Conservation (phyloP, 257 asterid species). For the Ballota nigra region DNA sequence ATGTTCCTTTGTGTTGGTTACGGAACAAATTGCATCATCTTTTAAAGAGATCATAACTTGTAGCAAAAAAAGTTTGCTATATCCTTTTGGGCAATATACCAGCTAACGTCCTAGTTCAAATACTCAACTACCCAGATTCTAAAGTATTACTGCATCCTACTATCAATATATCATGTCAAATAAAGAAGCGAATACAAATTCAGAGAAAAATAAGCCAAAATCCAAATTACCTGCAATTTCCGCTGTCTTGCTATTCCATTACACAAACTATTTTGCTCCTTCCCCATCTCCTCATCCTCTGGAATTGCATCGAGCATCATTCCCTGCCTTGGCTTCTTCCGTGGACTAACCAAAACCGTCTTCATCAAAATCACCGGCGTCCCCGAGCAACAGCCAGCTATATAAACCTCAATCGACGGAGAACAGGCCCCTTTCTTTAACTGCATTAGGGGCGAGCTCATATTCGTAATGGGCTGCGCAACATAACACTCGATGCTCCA, state of each 20-base stretch:
- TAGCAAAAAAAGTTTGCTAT: background rate
- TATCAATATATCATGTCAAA: background rate
- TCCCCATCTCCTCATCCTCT: constrained; percentile 70
- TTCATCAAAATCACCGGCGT: constrained; percentile 69
- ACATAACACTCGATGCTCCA: constrained; percentile 81
- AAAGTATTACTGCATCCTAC: background rate
- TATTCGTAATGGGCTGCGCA: constrained; percentile 42
- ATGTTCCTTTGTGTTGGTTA: background rate
- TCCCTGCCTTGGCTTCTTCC: constrained; percentile 61
- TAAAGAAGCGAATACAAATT: background rate
- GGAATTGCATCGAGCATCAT: constrained; percentile 74
- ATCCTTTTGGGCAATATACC: background rate
- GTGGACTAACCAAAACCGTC: constrained; percentile 63
- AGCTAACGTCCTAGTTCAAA: background rate
- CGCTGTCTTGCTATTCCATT: constrained; percentile 59
- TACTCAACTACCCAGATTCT: background rate
- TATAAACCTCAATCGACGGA: constrained; percentile 71
- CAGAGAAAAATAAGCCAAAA: background rate
- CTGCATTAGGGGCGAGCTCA: constrained; percentile 50
- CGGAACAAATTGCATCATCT: background rate
- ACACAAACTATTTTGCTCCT: constrained; percentile 37
- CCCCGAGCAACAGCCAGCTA: constrained; percentile 84
- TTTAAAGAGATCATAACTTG: background rate
- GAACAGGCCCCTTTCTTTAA: constrained; percentile 48
- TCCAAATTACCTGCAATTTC: constrained; percentile 49